phyloP scores from a whole-genome alignment of 352 stramenopile species.

The Phytophthora citricola region DNA sequence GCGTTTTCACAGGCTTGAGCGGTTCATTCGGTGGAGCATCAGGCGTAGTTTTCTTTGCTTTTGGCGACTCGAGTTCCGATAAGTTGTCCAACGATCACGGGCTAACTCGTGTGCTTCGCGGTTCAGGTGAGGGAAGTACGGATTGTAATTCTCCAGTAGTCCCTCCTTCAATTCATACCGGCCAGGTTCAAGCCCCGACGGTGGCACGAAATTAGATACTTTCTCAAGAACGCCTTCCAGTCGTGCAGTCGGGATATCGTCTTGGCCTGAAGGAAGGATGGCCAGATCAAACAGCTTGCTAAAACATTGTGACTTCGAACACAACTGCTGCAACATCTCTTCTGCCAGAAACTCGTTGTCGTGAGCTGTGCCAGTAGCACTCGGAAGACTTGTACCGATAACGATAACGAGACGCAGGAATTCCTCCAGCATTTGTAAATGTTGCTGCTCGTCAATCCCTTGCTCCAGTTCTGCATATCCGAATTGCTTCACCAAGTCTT shows the following conservation, averaged over 20 bases:
- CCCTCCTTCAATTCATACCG: conserved; percentile 83
- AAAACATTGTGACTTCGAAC: conserved; percentile 76
- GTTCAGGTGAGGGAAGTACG: conserved; percentile 88
- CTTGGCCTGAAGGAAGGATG: conserved; percentile 83
- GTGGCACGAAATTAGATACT: conserved; percentile 78
- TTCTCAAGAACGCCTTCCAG: conserved; percentile 67
- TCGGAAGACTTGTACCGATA: conserved; percentile 78
- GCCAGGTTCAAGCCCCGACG: conserved; percentile 78
- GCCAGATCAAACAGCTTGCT: conserved; percentile 85
- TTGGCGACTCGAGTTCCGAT: conserved; percentile 57
- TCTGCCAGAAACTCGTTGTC: conserved; percentile 81
- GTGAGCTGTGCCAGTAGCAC: conserved; percentile 56
- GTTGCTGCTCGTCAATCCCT: conserved; percentile 77
- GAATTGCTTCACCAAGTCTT: conserved; percentile 35
- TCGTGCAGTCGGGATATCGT: conserved; percentile 74
- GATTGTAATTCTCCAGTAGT: conserved; percentile 83
- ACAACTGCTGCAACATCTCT: conserved; percentile 89
- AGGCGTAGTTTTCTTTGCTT: conserved; percentile 30
- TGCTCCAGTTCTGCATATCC: conserved; percentile 63
- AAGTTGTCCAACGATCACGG: conserved; percentile 83
- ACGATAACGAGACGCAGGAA: conserved; percentile 84
- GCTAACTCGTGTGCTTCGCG: conserved; percentile 84
- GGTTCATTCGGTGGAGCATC: conserved; percentile 43
- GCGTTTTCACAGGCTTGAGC: conserved; percentile 41
- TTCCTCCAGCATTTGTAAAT: conserved; percentile 84